A percentile compares a stretch with the other conserved stretches of the same genome.
Evolutionary conservation across 2,329 filamentous ascomycete genomes (phyloP).

Genomic region (Cladosporium phlei): DNA sequence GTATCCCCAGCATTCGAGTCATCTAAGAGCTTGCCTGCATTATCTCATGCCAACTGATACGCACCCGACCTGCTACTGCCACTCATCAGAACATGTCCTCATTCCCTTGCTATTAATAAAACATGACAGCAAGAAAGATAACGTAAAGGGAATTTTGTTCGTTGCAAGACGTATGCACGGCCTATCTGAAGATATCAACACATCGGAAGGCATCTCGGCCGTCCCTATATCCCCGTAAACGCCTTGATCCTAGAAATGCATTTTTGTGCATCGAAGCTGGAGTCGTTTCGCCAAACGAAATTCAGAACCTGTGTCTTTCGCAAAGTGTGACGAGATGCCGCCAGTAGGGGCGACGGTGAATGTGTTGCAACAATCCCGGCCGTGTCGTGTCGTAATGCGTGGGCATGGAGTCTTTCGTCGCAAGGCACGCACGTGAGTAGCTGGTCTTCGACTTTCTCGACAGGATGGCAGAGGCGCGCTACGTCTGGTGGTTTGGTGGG

Average conservation of each 20-base stretch:
- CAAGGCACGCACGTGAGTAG: not conserved
- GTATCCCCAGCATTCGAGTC: too few relatives aligned
- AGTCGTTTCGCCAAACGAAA: not conserved
- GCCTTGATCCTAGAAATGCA: conserved; percentile 12
- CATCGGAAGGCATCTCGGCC: conserved; percentile 10
- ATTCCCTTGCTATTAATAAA: too few relatives aligned
- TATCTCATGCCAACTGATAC: too few relatives aligned
- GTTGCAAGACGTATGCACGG: conserved; percentile 10
- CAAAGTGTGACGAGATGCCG: not conserved
- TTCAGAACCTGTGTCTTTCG: conserved; percentile 2
- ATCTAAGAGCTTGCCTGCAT: too few relatives aligned
- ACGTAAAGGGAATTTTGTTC: not conserved
- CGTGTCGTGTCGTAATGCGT: not conserved
- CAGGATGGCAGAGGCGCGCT: not conserved
- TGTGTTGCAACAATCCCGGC: not conserved
- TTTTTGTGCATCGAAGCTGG: conserved; percentile 2
- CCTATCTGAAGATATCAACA: conserved; percentile 11
- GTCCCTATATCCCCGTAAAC: conserved; percentile 8
- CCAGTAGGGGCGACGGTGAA: not conserved
- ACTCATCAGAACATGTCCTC: too few relatives aligned
- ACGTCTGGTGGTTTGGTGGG: not conserved
- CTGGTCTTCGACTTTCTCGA: not conserved
- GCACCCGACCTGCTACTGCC: too few relatives aligned
- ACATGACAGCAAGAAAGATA: too few relatives aligned
- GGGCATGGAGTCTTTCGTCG: not conserved